Conservation (phyloP, 345 rosid genomes). For the Bretschneidera sinensis region DNA sequence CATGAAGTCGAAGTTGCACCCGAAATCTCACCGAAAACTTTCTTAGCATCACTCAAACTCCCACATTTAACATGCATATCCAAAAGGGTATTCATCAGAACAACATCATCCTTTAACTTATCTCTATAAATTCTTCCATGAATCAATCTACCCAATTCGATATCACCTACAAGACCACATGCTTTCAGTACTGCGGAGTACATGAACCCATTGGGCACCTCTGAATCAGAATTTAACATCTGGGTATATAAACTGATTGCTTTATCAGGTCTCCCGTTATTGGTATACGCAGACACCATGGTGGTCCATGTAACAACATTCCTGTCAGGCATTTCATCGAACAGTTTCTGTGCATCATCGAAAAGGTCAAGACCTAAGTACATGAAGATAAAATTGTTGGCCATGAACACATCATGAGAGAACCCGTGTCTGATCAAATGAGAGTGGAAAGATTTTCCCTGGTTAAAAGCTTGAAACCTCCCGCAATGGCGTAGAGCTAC, state of each 20-base stretch:
- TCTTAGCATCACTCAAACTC: conserved; percentile 47
- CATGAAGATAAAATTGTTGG: conserved; percentile 50
- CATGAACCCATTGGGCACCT: conserved; percentile 50
- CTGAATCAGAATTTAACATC: conserved; percentile 38
- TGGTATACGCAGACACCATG: conserved; percentile 46
- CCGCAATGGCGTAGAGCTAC: conserved; percentile 55
- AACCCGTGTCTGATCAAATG: conserved; percentile 34
- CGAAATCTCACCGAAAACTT: conserved; percentile 33
- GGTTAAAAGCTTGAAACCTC: conserved; percentile 33
- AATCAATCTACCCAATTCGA: conserved; percentile 45
- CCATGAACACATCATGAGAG: conserved; percentile 32
- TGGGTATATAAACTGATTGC: conserved; percentile 36
- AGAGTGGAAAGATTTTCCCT: conserved; percentile 46
- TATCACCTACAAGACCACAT: conserved; percentile 52
- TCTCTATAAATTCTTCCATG: conserved; percentile 36
- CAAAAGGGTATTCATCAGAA: conserved; percentile 62
- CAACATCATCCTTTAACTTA: conserved; percentile 39
- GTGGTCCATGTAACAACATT: conserved; percentile 68
- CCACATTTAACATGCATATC: conserved; percentile 75
- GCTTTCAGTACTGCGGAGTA: conserved; percentile 65
- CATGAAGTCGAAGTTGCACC: conserved; percentile 48
- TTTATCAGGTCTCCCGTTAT: conserved; percentile 33
- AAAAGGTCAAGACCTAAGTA: conserved; percentile 27
- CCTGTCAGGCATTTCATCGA: conserved; percentile 56
- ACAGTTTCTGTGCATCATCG: conserved; percentile 40